Evolutionary conservation across 371 early-diverging fungal genomes (phyloP), one percentile per base, ranked within the genome.

Genomic region (Encephalitozoon romaleae): DNA sequence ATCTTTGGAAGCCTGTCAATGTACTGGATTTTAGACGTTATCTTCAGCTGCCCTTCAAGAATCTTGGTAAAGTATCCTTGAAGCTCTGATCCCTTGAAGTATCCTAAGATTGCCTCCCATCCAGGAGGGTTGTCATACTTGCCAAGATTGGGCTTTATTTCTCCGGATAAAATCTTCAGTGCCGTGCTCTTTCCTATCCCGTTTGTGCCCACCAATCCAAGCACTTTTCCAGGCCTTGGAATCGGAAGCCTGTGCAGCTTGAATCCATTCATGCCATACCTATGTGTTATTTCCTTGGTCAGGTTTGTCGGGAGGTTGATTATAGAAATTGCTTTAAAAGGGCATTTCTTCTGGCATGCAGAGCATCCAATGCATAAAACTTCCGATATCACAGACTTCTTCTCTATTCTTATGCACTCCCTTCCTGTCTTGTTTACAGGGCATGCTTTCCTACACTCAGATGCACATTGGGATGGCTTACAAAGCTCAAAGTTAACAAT

Each of bases 1-100:
- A 89, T 89, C 83, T 89, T 90, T 15, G 95, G 93, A 72, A 97
- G 90, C 76, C 89, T 89, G 85, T 97, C 98, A 65, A 97, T 95
- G 82, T 93, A 95, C 87, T 98, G 99, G 26, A 95, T 94, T 86
- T 98, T 98, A 81, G 91, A 92, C 72, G 93, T 88, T 42, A 94
- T 91, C 85, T 74, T 70, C 39, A 86, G 77, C 18, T 81, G 52
- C 38, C 54, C 73, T 45, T 81, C 94, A 67, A 98, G 86, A 79
- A 96, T 91, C 87, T 94, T 94, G 74, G 93, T 94, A 82, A 98
- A 97, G 88, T 93, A 98, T 87, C 93, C 95, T 81, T 97, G 97
- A 74, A 98, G 87, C 87, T 96, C 99, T 30, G 92, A 92, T 72
- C 99, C 99, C 82, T 95, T 91, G 90, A 94, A 98, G 83, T 94